A percentile compares a stretch with the other conserved stretches of the same genome.
phyloP scores from a whole-genome alignment of 2,329 filamentous ascomycete genomes.

The Hypoxylon sp. region DNA sequence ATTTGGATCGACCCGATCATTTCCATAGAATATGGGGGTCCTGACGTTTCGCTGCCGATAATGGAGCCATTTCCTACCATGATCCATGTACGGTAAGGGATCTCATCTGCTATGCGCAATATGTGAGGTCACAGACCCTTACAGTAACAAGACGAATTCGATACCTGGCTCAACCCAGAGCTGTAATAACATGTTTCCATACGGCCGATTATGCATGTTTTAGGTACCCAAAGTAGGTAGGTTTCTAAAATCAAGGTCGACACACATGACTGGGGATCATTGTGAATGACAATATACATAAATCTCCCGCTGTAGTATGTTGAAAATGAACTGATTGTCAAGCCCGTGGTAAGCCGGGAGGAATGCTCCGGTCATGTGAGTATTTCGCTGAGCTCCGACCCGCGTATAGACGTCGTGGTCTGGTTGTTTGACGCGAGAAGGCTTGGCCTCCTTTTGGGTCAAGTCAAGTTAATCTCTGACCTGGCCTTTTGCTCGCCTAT shows the following conservation, averaged over 20 bases:
- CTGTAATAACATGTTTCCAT: not conserved
- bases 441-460: slow-evolving; percentile 28
- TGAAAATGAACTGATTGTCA: slow-evolving; percentile 5
- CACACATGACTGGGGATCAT: not conserved
- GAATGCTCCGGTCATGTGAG: slow-evolving; percentile 27
- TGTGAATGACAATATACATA: not conserved
- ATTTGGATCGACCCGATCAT: slow-evolving; percentile 37
- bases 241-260: slow-evolving; percentile 4
- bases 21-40: slow-evolving; percentile 32
- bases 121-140: slow-evolving; percentile 25
- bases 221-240: not conserved
- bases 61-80: slow-evolving; percentile 32
- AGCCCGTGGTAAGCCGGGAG: slow-evolving; percentile 11
- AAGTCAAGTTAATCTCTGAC: slow-evolving; percentile 22
- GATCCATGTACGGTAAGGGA: slow-evolving; percentile 2
- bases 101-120: slow-evolving; percentile 11
- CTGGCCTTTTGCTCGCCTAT: slow-evolving; percentile 27
- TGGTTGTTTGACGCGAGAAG: slow-evolving; percentile 34
- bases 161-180: slow-evolving; percentile 6
- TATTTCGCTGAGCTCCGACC: slow-evolving; percentile 40
- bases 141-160: slow-evolving; percentile 10
- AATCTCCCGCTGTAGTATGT: slow-evolving; percentile 1
- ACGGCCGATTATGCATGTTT: not conserved
- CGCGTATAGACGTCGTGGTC: slow-evolving; percentile 22
- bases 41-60: slow-evolving; percentile 42